These are phyloP conservation scores for Trypanosoma lewisi DNA, from an alignment of 208 protist genomes.

Conservation along the genomic window DNA sequence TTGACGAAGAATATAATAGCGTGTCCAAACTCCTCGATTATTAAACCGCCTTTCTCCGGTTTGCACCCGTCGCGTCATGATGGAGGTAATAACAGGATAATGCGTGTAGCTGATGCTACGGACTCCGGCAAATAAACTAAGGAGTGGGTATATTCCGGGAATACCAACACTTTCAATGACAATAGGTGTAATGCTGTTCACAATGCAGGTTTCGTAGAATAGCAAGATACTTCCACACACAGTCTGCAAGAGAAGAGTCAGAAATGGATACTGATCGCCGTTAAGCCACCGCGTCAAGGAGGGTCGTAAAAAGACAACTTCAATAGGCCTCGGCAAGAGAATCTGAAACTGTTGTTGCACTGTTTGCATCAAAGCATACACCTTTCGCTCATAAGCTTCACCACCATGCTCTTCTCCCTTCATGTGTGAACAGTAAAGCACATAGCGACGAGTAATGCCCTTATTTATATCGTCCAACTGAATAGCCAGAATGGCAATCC, in stretches of 20 bases:
- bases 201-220: conserved; percentile 86
- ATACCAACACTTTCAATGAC: conserved; percentile 96
- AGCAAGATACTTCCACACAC: conserved; percentile 85
- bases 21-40: conserved; percentile 66
- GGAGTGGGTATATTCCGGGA: conserved; percentile 94
- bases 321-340: conserved; percentile 39
- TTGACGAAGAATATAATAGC: conserved; percentile 32
- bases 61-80: conserved; percentile 73
- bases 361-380: conserved; percentile 20
- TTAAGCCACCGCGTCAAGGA: conserved; percentile 56
- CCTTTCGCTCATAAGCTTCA: conserved; percentile 10
- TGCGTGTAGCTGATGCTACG: conserved; percentile 95
- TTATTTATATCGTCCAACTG: conserved; percentile 41
- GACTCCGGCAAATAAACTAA: conserved; percentile 76
- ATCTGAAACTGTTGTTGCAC: conserved; percentile 77
- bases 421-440: conserved; percentile 57
- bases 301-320: conserved; percentile 63
- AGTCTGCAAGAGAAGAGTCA: conserved; percentile 94
- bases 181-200: conserved; percentile 45
- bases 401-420: conserved; percentile 19
- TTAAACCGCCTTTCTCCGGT: conserved; percentile 57
- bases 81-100: conserved; percentile 95
- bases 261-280: conserved; percentile 58
- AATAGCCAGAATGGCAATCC: conserved; percentile 78
- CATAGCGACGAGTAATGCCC: conserved; percentile 44